Percentiles rank a stretch among this genome's conserved stretches.
phyloP scores from a whole-genome alignment of 805 yeast genomes.

The Starmerella apis region DNA sequence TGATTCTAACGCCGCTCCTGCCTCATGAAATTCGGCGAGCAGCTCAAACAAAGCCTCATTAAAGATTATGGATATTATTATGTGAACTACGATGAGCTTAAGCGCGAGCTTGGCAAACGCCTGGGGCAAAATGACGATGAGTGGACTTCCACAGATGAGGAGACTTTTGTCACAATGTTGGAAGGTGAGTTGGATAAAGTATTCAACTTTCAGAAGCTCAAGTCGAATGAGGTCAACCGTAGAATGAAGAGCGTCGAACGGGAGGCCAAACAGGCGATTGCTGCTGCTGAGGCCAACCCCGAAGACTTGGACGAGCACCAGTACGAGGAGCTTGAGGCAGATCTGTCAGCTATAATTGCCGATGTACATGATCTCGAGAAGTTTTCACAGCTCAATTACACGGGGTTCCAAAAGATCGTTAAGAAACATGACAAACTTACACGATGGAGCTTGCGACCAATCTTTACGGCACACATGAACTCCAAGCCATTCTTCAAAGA shows the following conservation, averaged over 20 bases:
- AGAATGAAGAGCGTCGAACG: constrained; percentile 74
- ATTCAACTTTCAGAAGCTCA: constrained; percentile 78
- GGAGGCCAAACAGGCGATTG: constrained; percentile 54
- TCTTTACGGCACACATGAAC: constrained; percentile 84
- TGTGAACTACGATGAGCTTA: constrained; percentile 82
- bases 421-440: constrained; percentile 95
- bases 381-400: constrained; percentile 84
- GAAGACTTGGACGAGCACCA: constrained; percentile 46
- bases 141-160: constrained; percentile 77
- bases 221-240: constrained; percentile 73
- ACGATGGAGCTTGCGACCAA: constrained; percentile 68
- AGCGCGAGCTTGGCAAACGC: constrained; percentile 64
- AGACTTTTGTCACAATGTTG: constrained; percentile 59
- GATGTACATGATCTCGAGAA: constrained; percentile 96
- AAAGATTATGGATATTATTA: constrained; percentile 86
- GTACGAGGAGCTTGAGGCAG: constrained; percentile 65
- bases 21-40: constrained; percentile 90
- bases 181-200: constrained; percentile 89
- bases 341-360: constrained; percentile 77
- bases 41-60: constrained; percentile 75
- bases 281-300: constrained; percentile 34
- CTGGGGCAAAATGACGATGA: constrained; percentile 41
- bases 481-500: constrained; percentile 94
- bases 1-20: not conserved
- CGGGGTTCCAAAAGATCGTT: constrained; percentile 92